phyloP scores from a whole-genome alignment of 176 grass and related monocot species.

The Carex pumila region DNA sequence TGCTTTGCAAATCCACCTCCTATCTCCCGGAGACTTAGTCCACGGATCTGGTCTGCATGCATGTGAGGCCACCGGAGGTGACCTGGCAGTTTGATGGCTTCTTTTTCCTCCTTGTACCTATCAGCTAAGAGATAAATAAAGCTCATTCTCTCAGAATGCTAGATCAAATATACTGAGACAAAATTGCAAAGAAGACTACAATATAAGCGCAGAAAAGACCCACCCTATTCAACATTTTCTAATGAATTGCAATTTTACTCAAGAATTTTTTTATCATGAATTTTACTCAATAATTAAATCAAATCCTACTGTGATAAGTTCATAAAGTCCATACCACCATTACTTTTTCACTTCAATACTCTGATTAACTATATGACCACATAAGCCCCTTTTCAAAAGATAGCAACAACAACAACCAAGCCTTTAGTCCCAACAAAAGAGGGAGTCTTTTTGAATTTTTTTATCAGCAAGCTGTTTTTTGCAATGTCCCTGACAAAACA shows the following conservation, averaged over 20 bases:
- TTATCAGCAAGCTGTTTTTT: background rate
- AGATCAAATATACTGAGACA: background rate
- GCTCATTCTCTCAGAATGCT: background rate
- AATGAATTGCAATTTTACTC: background rate
- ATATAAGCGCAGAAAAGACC: background rate
- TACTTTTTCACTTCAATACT: background rate
- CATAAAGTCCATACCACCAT: background rate
- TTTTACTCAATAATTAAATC: background rate
- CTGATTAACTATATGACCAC: background rate
- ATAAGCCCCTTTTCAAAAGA: background rate
- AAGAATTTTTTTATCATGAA: background rate
- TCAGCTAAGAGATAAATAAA: conserved; percentile 54
- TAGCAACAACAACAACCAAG: background rate
- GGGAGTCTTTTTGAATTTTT: background rate
- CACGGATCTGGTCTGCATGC: conserved; percentile 86
- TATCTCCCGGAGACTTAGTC: conserved; percentile 90
- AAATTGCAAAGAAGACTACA: background rate
- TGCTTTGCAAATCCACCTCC: conserved; percentile 90
- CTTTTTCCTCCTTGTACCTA: conserved; percentile 42
- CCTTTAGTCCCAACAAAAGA: too few species aligned
- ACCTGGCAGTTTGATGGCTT: conserved; percentile 35
- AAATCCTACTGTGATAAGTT: background rate
- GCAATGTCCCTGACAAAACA: background rate
- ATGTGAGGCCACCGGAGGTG: conserved; percentile 97
- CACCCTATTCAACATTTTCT: background rate